Evolutionary conservation across 495 filamentous ascomycete species (phyloP), one percentile per base, ranked within the genome.

Genomic region (Cercophora newfieldiana): DNA sequence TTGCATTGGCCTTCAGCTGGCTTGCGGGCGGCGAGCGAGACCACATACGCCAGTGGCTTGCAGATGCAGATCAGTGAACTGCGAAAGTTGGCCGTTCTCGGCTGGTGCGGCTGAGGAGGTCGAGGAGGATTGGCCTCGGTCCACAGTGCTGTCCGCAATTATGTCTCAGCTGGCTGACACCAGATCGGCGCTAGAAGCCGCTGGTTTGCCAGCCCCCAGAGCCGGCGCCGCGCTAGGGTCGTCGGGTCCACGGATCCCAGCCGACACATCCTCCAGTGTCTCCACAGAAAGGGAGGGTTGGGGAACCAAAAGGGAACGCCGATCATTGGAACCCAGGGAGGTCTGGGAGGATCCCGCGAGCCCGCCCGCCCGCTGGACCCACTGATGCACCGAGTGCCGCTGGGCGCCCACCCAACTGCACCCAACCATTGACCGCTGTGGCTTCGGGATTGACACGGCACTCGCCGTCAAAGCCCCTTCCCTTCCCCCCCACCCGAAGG

Each of bases 1-100:
- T n/a, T n/a, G n/a, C 28, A 25, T 28, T 37, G 56, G 64, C 29
- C 47, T 30, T 66, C 65, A 66, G 65, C 65, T 62, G 57, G 58
- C 50, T 47, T 54, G 47, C 22, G 6, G 55, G 19, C 57, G 26
- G 25, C n/a, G 33, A 57, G 51, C 47, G 33, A 50, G 6, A 22
- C 54, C 54, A 12, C 14, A 48, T 58, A 21, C 14, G 63, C 18
- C 6, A 18, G 19, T n/a, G 19, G 49, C 49, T 55, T 63, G 59
- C 48, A 18, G 7, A n/a, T 31, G 50, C 8, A 28, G 0, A 53
- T 18, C 48, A 24, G 16, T 25, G 8, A 24, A 4, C 49, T 29
- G 18, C 48, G 49, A 37, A 25, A 16, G 37, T 26, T 29, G 18
- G 7, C 48, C 8, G 16, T 33, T 53, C 12, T 53, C 30, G 16